These are phyloP conservation scores for Gypsophila paniculata DNA, from an alignment of 179 eudicot genomes.

Conservation along the genomic window DNA sequence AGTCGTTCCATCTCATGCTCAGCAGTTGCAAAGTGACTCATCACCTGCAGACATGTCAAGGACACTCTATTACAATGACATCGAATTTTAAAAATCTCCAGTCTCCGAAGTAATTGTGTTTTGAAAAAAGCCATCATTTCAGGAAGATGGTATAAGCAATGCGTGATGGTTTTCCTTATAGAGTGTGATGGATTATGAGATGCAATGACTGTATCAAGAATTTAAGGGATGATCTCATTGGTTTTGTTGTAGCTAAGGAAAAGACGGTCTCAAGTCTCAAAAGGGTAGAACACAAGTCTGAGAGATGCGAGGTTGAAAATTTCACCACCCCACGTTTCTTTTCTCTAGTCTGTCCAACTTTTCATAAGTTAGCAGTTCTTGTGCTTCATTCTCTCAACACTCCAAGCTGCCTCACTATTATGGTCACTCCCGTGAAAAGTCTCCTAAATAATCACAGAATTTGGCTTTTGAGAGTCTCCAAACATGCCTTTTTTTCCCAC, in stretches of 20 bases:
- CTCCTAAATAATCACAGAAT: background rate
- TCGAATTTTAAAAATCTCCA: background rate
- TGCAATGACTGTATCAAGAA: background rate
- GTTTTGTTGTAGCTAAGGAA: background rate
- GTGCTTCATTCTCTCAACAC: too few relatives aligned
- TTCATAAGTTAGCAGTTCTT: background rate
- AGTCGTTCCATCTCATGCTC: slow-evolving; percentile 96
- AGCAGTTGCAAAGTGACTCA: slow-evolving; percentile 90
- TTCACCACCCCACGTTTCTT: background rate
- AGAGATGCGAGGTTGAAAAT: background rate
- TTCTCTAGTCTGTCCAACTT: background rate
- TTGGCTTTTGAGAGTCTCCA: background rate
- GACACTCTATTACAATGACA: background rate
- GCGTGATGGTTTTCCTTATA: background rate
- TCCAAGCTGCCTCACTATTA: too few relatives aligned
- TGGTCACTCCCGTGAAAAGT: too few relatives aligned
- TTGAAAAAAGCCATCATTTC: too few relatives aligned
- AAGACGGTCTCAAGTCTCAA: background rate
- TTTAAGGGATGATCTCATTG: background rate
- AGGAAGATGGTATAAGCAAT: slow-evolving; percentile 3
- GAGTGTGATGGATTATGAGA: background rate
- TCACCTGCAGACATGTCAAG: slow-evolving; percentile 49
- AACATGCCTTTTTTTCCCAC: background rate
- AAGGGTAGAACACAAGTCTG: background rate
- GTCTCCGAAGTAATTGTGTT: background rate